phyloP scores from a whole-genome alignment of 176 grass and related monocot species.

The Avena sativa region DNA sequence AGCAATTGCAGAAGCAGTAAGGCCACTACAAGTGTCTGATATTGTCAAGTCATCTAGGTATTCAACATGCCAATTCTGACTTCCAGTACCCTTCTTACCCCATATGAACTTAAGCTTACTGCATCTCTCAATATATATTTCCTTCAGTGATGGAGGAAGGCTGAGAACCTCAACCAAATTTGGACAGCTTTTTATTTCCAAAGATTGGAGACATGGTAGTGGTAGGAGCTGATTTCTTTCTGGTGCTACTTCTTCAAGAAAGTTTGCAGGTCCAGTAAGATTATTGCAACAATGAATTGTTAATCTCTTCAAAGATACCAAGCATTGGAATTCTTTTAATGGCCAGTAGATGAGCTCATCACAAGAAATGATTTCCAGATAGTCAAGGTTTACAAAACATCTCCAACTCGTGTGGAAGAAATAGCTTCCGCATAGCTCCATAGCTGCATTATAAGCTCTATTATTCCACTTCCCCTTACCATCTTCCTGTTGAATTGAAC shows the following conservation, averaged over 20 bases:
- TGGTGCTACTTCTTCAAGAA: background rate
- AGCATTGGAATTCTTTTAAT: background rate
- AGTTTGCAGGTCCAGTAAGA: background rate
- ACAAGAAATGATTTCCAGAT: background rate
- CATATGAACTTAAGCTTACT: constrained; percentile 24
- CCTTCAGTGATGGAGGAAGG: constrained; percentile 13
- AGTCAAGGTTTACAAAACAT: background rate
- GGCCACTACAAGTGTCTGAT: background rate
- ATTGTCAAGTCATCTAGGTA: too few species aligned
- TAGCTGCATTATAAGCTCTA: too few species aligned
- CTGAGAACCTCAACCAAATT: constrained; percentile 1
- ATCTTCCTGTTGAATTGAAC: too few species aligned
- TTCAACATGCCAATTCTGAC: too few species aligned
- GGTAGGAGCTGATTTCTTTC: background rate
- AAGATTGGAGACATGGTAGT: constrained; percentile 7
- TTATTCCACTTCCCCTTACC: too few species aligned
- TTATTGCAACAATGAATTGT: background rate
- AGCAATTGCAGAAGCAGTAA: background rate
- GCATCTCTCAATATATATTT: constrained; percentile 16
- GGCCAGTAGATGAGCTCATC: constrained; percentile 20
- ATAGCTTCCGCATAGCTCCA: too few species aligned
- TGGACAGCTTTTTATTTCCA: background rate
- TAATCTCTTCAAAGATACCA: constrained; percentile 13
- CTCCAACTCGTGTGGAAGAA: too few species aligned
- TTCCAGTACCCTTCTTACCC: background rate